Conservation (phyloP, 176 grass and related monocot genomes). For the Raddia distichophylla region DNA sequence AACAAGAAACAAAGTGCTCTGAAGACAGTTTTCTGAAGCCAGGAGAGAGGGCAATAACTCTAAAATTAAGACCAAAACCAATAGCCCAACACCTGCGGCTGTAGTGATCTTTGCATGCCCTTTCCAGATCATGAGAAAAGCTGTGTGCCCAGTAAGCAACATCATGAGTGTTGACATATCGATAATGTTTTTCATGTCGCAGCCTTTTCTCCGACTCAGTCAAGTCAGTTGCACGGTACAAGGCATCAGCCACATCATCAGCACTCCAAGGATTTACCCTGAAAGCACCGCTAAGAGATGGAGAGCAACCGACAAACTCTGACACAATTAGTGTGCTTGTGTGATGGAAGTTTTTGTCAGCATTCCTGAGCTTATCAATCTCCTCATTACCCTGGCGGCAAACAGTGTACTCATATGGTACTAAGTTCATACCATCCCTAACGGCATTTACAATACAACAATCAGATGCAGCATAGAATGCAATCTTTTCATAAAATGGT, state of each 20-base stretch:
- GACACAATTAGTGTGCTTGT: constrained; percentile 85
- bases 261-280: constrained; percentile 87
- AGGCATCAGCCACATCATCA: constrained; percentile 72
- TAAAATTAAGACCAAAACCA: constrained; percentile 84
- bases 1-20: constrained; percentile 60
- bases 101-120: constrained; percentile 84
- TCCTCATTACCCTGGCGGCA: constrained; percentile 75
- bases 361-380: constrained; percentile 49
- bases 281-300: constrained; percentile 86
- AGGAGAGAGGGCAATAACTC: constrained; percentile 74
- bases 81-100: constrained; percentile 77
- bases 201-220: constrained; percentile 59
- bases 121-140: constrained; percentile 83
- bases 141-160: constrained; percentile 78
- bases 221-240: constrained; percentile 56
- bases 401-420: constrained; percentile 81
- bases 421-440: constrained; percentile 89
- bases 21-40: constrained; percentile 81
- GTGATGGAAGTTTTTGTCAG: constrained; percentile 30
- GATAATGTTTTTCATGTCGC: constrained; percentile 84
- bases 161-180: constrained; percentile 74
- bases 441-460: constrained; percentile 89
- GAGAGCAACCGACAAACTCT: constrained; percentile 89
- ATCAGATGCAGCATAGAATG: constrained; percentile 72
- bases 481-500: constrained; percentile 83